phyloP scores from a whole-genome alignment of 768 basidiomycete genomes.

The Tricholoma hemisulphureum region DNA sequence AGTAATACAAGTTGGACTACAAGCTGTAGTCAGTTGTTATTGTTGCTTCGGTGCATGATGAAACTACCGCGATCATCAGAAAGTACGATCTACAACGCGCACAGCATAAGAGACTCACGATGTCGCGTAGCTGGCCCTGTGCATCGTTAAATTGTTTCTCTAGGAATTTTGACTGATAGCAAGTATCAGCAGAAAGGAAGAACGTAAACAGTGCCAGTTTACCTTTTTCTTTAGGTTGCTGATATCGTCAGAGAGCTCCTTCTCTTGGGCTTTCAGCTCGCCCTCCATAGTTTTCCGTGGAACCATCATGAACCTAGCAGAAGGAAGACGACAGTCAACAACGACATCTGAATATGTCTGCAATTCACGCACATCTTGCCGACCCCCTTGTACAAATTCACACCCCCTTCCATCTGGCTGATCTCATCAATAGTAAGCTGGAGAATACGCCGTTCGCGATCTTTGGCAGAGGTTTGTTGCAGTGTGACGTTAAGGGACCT shows the following conservation, averaged over 20 bases:
- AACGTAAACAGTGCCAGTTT: constrained; percentile 1
- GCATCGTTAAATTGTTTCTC: constrained; percentile 94
- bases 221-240: constrained; percentile 85
- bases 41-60: constrained; percentile 49
- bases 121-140: constrained; percentile 81
- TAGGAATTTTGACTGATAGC: constrained; percentile 74
- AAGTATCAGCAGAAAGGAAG: not conserved
- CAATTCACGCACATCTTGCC: constrained; percentile 78
- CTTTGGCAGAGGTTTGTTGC: constrained; percentile 78
- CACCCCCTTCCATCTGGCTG: constrained; percentile 61
- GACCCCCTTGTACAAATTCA: constrained; percentile 90
- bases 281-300: constrained; percentile 78
- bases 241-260: constrained; percentile 82
- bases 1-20: no score
- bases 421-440: constrained; percentile 89
- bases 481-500: constrained; percentile 67
- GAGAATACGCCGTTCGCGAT: constrained; percentile 85
- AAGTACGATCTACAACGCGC: not conserved
- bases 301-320: constrained; percentile 82
- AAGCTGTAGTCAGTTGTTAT: constrained; percentile 14
- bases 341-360: not conserved
- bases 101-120: constrained; percentile 46
- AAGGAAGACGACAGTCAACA: not conserved
- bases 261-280: constrained; percentile 74
- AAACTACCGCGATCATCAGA: constrained; percentile 40